Evolutionary conservation across 768 basidiomycete genomes (phyloP).

Genomic region (Amanita inopinata): DNA sequence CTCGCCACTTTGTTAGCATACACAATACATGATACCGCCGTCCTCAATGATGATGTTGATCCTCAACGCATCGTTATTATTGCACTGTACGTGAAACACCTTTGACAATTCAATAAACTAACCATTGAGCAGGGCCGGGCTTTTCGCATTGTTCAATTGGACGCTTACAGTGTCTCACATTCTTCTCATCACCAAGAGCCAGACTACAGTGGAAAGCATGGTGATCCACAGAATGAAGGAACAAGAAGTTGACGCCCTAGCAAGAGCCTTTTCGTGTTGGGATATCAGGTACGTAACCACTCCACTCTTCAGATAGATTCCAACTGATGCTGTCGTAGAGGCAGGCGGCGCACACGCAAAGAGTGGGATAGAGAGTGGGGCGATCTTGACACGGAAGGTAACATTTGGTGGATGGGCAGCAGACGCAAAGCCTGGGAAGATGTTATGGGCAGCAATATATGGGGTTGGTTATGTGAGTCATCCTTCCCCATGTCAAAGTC

Average conservation of each 20-base stretch:
- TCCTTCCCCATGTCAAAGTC: no score
- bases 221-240: slow-evolving; percentile 48
- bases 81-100: slow-evolving; percentile 45
- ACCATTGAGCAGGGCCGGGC: slow-evolving; percentile 36
- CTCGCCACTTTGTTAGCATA: slow-evolving; percentile 51
- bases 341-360: slow-evolving; percentile 31
- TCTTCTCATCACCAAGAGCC: slow-evolving; percentile 47
- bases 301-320: not conserved
- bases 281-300: slow-evolving; percentile 37
- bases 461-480: slow-evolving; percentile 75
- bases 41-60: slow-evolving; percentile 31
- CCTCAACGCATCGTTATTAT: slow-evolving; percentile 64
- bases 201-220: slow-evolving; percentile 79
- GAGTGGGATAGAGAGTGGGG: slow-evolving; percentile 84
- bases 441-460: slow-evolving; percentile 64
- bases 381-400: slow-evolving; percentile 58
- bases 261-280: slow-evolving; percentile 43
- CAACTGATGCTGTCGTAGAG: slow-evolving; percentile 24
- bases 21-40: slow-evolving; percentile 26
- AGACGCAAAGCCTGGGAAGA: slow-evolving; percentile 58
- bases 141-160: slow-evolving; percentile 66
- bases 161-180: slow-evolving; percentile 51
- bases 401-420: slow-evolving; percentile 80
- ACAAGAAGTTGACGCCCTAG: slow-evolving; percentile 45
- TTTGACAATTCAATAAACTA: not conserved